Percentiles rank a stretch among this genome's conserved stretches.
Conservation (phyloP, 1,139 yeast species). For the Spathaspora jeffriesii region DNA sequence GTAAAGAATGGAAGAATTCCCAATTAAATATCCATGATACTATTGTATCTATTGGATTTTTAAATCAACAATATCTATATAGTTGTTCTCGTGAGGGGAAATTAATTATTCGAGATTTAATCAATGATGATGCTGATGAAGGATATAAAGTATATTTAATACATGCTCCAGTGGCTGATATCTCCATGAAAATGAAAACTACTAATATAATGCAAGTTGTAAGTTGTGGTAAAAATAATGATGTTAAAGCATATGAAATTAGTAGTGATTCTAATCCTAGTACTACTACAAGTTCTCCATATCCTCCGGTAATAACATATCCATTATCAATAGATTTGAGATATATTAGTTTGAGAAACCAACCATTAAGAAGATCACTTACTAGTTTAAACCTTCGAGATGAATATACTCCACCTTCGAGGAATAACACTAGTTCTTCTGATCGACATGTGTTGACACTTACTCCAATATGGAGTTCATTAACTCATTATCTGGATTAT, state of each 20-base stretch:
- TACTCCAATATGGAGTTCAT: constrained; percentile 22
- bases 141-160: constrained; percentile 30
- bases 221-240: constrained; percentile 49
- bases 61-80: constrained; percentile 34
- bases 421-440: constrained; percentile 7
- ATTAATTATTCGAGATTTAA: constrained; percentile 43
- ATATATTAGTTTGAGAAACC: constrained; percentile 5
- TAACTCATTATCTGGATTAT: constrained; percentile 16
- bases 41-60: constrained; percentile 23
- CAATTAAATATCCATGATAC: constrained; percentile 20
- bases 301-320: constrained; percentile 1
- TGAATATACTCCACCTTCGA: background rate
- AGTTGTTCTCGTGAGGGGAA: constrained; percentile 48
- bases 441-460: constrained; percentile 20
- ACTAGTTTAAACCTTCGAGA: constrained; percentile 11
- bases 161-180: constrained; percentile 35
- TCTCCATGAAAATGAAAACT: constrained; percentile 21
- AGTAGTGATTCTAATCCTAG: constrained; percentile 6
- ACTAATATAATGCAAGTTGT: constrained; percentile 22
- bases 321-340: constrained; percentile 4
- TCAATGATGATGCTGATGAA: constrained; percentile 37
- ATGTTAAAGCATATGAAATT: constrained; percentile 32
- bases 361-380: constrained; percentile 13
- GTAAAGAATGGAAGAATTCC: constrained; percentile 41
- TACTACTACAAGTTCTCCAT: background rate